Conservation (phyloP, 768 basidiomycete species). For the Leccinum arenicola region DNA sequence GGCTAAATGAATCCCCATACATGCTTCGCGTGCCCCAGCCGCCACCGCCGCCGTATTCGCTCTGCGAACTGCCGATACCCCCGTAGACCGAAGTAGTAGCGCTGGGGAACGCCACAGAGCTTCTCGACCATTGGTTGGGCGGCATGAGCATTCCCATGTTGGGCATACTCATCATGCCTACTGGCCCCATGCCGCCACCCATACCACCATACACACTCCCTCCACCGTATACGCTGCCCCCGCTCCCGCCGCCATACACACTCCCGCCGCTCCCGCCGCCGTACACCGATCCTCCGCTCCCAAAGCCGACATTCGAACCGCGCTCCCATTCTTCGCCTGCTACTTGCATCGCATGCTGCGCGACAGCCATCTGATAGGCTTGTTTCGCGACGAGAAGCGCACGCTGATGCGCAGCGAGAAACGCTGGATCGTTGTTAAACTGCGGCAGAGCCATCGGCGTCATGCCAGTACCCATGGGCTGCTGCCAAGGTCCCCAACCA, state of each 20-base stretch:
- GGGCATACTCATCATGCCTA: slow-evolving; percentile 41
- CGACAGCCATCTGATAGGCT: slow-evolving; percentile 86
- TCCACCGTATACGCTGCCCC: slow-evolving; percentile 33
- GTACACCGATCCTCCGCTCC: slow-evolving; percentile 35
- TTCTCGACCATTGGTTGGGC: slow-evolving; percentile 40
- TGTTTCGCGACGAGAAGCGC: slow-evolving; percentile 87
- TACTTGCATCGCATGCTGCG: slow-evolving; percentile 84
- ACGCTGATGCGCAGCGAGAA: slow-evolving; percentile 78
- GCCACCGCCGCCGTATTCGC: slow-evolving; percentile 58
- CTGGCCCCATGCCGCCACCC: slow-evolving; percentile 31
- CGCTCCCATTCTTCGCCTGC: slow-evolving; percentile 94
- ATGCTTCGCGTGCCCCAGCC: slow-evolving; percentile 59
- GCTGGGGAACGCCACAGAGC: slow-evolving; percentile 50
- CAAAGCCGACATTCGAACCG: slow-evolving; percentile 53
- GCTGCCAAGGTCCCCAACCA: slow-evolving; percentile 34
- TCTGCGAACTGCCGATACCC: slow-evolving; percentile 50
- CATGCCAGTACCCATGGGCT: slow-evolving; percentile 26
- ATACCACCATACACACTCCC: slow-evolving; percentile 48
- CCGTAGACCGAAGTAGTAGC: slow-evolving; percentile 55
- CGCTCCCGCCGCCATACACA: slow-evolving; percentile 42
- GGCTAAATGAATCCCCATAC: slow-evolving; percentile 66
- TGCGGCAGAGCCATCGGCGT: slow-evolving; percentile 38
- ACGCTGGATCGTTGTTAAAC: slow-evolving; percentile 49
- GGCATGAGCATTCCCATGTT: slow-evolving; percentile 39
- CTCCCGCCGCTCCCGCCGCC: slow-evolving; percentile 42